phyloP scores from a whole-genome alignment of 2,329 filamentous ascomycete genomes.

The Trichophyton rubrum region DNA sequence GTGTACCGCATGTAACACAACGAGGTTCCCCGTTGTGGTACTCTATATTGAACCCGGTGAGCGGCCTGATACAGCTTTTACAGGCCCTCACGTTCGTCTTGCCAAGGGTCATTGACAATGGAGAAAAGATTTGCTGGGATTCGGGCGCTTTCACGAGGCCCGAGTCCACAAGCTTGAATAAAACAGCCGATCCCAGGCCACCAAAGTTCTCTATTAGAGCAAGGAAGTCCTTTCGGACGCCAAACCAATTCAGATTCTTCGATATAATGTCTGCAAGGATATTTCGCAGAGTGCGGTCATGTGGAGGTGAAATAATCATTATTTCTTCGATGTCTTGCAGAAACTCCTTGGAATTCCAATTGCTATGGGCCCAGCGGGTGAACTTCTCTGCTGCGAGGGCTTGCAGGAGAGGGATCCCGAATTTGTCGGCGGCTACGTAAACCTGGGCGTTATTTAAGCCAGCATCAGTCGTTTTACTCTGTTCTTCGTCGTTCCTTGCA shows the following conservation, averaged over 20 bases:
- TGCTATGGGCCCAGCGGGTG: background rate
- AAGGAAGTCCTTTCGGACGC: background rate
- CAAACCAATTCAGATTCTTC: background rate
- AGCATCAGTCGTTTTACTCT: background rate
- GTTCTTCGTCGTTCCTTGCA: background rate
- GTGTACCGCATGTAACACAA: background rate
- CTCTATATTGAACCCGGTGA: background rate
- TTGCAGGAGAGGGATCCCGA: background rate
- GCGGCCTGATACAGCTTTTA: background rate
- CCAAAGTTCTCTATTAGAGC: background rate
- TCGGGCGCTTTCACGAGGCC: background rate
- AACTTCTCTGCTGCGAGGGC: background rate
- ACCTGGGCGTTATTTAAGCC: background rate
- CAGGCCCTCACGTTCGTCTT: background rate
- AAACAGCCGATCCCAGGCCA: background rate
- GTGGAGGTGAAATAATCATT: background rate
- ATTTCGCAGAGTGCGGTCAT: background rate
- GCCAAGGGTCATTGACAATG: too few relatives aligned
- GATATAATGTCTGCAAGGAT: background rate
- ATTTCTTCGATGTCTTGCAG: background rate
- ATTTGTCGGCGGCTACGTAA: conserved; percentile 3
- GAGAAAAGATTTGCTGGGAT: too few relatives aligned
- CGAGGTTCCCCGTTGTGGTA: background rate
- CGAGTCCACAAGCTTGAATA: background rate
- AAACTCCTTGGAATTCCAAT: background rate